These are phyloP conservation scores for Phytophthora fragariae DNA, from an alignment of 352 stramenopile species.

Conservation along the genomic window DNA sequence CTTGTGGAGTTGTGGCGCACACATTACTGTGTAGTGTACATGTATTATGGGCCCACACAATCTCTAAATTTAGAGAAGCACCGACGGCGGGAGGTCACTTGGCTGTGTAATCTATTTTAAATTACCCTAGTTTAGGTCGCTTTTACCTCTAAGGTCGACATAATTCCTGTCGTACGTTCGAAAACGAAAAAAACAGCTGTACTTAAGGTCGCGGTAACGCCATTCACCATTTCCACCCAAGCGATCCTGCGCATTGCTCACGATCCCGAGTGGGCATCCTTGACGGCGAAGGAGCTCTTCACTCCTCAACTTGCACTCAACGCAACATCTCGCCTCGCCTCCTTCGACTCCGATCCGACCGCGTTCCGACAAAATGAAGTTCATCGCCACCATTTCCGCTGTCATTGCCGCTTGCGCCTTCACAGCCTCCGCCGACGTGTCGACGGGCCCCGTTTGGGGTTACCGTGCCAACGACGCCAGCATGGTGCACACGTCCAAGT, in stretches of 20 bases:
- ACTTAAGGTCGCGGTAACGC: too few relatives aligned
- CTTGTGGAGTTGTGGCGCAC: too few relatives aligned
- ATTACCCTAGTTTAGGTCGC: too few relatives aligned
- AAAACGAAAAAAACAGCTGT: too few relatives aligned
- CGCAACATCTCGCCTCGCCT: constrained; percentile 1
- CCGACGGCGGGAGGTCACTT: too few relatives aligned
- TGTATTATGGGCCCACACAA: too few relatives aligned
- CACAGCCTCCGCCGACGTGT: constrained; percentile 7
- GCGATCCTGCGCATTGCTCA: neutral
- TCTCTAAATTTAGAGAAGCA: too few relatives aligned
- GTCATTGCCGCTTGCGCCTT: constrained; percentile 15
- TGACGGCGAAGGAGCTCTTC: neutral
- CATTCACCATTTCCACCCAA: neutral
- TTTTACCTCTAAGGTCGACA: too few relatives aligned
- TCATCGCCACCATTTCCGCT: constrained; percentile 10
- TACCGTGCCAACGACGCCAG: constrained; percentile 30
- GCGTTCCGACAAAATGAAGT: constrained; percentile 18
- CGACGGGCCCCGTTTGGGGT: constrained; percentile 23
- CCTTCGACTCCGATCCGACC: neutral
- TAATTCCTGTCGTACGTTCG: too few relatives aligned
- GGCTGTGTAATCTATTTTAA: too few relatives aligned
- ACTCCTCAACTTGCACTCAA: constrained; percentile 21
- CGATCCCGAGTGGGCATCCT: neutral
- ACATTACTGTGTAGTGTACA: too few relatives aligned
- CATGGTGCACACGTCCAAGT: constrained; percentile 27